Conservation (phyloP, 179 eudicot species). For the Drosera spatulata region DNA sequence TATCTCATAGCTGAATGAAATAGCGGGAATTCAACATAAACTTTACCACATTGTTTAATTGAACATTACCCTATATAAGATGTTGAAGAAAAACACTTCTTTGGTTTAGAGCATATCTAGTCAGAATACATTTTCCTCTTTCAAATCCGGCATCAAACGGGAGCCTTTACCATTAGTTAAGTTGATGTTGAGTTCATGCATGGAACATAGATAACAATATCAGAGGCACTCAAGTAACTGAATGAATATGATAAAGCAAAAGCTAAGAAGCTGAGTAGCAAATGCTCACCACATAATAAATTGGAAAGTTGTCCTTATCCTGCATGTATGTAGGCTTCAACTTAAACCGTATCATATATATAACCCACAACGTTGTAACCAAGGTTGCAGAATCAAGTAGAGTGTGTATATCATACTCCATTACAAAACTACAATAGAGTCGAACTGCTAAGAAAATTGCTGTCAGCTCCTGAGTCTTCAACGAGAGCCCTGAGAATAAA, state of each 20-base stretch:
- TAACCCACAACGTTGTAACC: slow-evolving; percentile 36
- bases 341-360: slow-evolving; percentile 33
- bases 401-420: slow-evolving; percentile 29
- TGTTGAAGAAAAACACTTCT: too few species aligned
- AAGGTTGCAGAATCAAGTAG: slow-evolving; percentile 35
- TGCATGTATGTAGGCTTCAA: slow-evolving; percentile 32
- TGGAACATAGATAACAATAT: too few species aligned
- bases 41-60: too few species aligned
- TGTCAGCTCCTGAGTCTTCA: slow-evolving; percentile 5
- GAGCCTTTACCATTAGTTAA: too few species aligned
- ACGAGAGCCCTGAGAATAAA: slow-evolving; percentile 5
- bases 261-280: slow-evolving; percentile 3
- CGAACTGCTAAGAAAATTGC: slow-evolving; percentile 7
- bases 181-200: too few species aligned
- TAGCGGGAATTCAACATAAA: too few species aligned
- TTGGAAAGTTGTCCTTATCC: slow-evolving; percentile 8
- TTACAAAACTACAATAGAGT: slow-evolving; percentile 4
- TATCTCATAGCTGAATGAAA: too few species aligned
- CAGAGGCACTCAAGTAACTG: too few species aligned
- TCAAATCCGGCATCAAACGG: too few species aligned
- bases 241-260: neutral
- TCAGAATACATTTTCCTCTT: too few species aligned
- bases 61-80: too few species aligned
- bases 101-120: too few species aligned
- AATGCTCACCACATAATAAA: slow-evolving; percentile 3